These are phyloP conservation scores for Chaetomium sp. DNA, from an alignment of 2,329 filamentous ascomycete species.

Conservation along the genomic window DNA sequence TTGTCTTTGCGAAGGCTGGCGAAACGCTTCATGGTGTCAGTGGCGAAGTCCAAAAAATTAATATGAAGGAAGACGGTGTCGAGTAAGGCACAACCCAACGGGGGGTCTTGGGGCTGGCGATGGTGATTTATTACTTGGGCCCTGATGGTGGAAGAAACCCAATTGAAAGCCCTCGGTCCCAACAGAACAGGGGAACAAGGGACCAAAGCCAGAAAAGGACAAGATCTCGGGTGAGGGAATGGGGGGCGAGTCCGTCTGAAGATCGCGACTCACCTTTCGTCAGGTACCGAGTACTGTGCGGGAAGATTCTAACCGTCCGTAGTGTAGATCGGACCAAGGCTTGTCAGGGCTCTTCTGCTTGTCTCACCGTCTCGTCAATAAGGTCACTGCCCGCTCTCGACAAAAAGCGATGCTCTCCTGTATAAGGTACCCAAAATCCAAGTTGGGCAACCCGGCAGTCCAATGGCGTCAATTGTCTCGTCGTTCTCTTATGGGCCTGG, in stretches of 20 bases:
- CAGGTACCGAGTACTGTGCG: too few relatives aligned
- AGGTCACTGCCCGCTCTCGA: not conserved
- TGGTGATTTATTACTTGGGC: too few relatives aligned
- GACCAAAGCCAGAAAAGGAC: not conserved
- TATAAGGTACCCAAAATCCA: constrained; percentile 2
- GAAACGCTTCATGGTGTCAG: constrained; percentile 15
- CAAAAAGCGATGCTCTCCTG: not conserved
- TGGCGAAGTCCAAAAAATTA: not conserved
- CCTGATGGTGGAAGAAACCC: not conserved
- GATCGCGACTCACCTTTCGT: not conserved
- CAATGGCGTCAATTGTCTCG: not conserved
- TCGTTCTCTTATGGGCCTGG: too few relatives aligned
- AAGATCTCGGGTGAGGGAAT: not conserved
- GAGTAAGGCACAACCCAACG: too few relatives aligned
- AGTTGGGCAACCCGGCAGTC: constrained; percentile 3
- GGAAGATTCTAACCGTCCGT: too few relatives aligned
- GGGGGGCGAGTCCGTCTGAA: not conserved
- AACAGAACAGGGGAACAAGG: not conserved
- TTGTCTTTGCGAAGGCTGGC: constrained; percentile 11
- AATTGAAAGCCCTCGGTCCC: not conserved
- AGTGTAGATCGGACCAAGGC: not conserved
- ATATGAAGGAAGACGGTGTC: not conserved
- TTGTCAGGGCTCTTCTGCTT: too few relatives aligned
- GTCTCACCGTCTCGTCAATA: too few relatives aligned
- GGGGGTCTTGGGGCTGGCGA: too few relatives aligned